Evolutionary conservation across 768 basidiomycete genomes (phyloP).

Genomic region (Naganishia onofrii): DNA sequence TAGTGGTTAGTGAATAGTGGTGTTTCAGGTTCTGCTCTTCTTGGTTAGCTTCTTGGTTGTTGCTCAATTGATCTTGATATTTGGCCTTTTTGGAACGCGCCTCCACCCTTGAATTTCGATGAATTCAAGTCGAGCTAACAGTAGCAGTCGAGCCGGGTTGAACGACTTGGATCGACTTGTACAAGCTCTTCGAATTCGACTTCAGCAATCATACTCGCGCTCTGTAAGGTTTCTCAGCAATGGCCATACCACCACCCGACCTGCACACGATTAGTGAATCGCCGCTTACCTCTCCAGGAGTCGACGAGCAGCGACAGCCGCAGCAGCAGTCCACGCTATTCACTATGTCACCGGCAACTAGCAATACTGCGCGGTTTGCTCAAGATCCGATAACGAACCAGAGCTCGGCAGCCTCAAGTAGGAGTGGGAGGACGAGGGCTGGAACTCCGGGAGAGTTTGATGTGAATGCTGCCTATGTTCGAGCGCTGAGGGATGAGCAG

Average conservation of each 20-base stretch:
- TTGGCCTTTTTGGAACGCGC: too few relatives aligned
- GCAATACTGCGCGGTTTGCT: constrained; percentile 16
- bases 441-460: constrained; percentile 53
- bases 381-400: neutral
- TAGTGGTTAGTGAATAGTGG: too few relatives aligned
- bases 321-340: neutral
- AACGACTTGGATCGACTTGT: too few relatives aligned
- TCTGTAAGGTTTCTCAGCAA: neutral
- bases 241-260: neutral
- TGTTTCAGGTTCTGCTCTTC: too few relatives aligned
- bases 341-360: neutral
- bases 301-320: neutral
- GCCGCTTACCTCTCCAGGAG: neutral
- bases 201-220: too few relatives aligned
- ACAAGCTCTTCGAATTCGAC: too few relatives aligned
- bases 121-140: too few relatives aligned
- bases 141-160: too few relatives aligned
- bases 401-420: constrained; percentile 7
- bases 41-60: too few relatives aligned
- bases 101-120: neutral
- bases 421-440: constrained; percentile 4
- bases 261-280: constrained; percentile 22
- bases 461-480: constrained; percentile 60
- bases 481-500: constrained; percentile 64
- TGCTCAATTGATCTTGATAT: too few relatives aligned